A percentile compares a stretch with the other conserved stretches of the same genome.
Conservation (phyloP, 805 yeast genomes). For the Lipomyces yamadae region DNA sequence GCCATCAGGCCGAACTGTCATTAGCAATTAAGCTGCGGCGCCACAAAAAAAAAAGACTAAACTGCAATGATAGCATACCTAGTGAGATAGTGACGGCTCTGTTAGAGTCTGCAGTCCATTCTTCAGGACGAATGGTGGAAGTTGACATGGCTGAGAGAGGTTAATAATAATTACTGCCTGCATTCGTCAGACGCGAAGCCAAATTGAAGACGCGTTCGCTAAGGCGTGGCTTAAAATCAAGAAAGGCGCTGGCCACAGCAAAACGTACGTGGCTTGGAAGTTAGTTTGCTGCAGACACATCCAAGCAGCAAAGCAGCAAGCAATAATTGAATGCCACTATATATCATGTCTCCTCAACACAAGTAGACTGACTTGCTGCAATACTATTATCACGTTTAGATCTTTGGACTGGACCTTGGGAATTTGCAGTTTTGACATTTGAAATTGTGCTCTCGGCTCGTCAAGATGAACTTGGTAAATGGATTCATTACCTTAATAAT, state of each 20-base stretch:
- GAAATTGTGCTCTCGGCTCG: not conserved
- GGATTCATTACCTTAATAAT: conserved; percentile 40
- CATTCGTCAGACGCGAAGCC: too few relatives aligned
- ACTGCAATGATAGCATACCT: conserved; percentile 8
- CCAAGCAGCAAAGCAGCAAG: too few relatives aligned
- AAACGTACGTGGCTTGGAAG: too few relatives aligned
- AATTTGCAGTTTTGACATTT: not conserved
- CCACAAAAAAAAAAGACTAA: not conserved
- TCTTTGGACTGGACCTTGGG: not conserved
- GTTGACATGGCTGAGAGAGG: conserved; percentile 5
- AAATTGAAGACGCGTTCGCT: not conserved
- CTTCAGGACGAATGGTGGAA: conserved; percentile 50
- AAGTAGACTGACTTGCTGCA: not conserved
- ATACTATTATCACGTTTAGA: not conserved
- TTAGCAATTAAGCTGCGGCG: not conserved
- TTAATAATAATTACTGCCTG: not conserved
- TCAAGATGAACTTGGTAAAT: conserved; percentile 14
- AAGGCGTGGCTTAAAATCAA: too few relatives aligned
- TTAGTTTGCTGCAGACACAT: too few relatives aligned
- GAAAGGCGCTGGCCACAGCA: too few relatives aligned
- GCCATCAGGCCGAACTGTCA: conserved; percentile 21
- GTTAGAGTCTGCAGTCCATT: conserved; percentile 77
- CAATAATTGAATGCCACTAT: too few relatives aligned
- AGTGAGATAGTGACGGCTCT: conserved; percentile 65
- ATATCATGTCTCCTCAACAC: not conserved